A percentile compares a stretch with the other conserved stretches of the same genome.
Evolutionary conservation across 257 asterid species (phyloP).

Genomic region (Prunella vulgaris): DNA sequence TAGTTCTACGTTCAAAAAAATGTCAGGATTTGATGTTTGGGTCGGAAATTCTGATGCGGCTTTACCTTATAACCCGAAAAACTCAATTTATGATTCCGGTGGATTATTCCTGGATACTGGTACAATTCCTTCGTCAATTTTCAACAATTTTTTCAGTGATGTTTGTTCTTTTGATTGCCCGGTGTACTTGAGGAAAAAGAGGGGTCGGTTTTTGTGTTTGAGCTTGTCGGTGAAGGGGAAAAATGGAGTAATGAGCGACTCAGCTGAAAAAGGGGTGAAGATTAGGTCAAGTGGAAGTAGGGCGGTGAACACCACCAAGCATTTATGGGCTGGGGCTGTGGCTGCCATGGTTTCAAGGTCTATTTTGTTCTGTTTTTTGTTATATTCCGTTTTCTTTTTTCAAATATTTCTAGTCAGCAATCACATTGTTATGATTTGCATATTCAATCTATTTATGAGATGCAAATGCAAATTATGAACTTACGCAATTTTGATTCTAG

Average conservation of each 20-base stretch:
- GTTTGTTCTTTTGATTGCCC: slow-evolving; percentile 26
- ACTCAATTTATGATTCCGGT: slow-evolving; percentile 35
- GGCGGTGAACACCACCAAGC: slow-evolving; percentile 84
- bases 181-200: slow-evolving; percentile 11
- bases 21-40: slow-evolving; percentile 33
- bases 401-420: neutral
- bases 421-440: neutral
- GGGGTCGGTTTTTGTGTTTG: slow-evolving; percentile 55
- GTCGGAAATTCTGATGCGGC: slow-evolving; percentile 1
- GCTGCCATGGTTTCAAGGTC: slow-evolving; percentile 96
- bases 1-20: slow-evolving; percentile 3
- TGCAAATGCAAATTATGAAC: neutral
- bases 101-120: slow-evolving; percentile 62
- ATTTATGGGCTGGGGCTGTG: slow-evolving; percentile 94
- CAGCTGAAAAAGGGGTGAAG: slow-evolving; percentile 25
- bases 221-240: slow-evolving; percentile 52
- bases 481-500: neutral
- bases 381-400: neutral
- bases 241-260: slow-evolving; percentile 23
- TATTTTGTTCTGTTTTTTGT: neutral
- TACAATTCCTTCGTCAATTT: slow-evolving; percentile 48
- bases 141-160: slow-evolving; percentile 18
- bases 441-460: neutral
- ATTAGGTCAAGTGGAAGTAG: slow-evolving; percentile 40
- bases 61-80: neutral